phyloP scores from a whole-genome alignment of 345 rosid species.

The Populus davidiana region DNA sequence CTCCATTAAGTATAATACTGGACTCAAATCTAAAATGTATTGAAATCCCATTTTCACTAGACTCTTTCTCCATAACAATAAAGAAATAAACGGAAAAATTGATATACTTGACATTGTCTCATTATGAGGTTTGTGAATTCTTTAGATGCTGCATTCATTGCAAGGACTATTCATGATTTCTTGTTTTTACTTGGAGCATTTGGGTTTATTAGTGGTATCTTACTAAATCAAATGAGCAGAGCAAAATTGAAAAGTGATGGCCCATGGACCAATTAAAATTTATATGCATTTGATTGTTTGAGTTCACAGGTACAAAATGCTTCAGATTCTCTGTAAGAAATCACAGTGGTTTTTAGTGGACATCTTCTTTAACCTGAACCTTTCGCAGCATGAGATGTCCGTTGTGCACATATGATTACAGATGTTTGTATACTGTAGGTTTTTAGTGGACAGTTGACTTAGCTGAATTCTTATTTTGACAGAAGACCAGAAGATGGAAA shows the following conservation, averaged over 20 bases:
- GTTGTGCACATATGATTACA: neutral
- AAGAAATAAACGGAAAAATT: neutral
- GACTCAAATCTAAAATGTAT: neutral
- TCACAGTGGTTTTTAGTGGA: neutral
- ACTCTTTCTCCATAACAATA: neutral
- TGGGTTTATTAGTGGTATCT: neutral
- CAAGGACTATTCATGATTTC: neutral
- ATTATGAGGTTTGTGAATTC: neutral
- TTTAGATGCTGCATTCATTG: neutral
- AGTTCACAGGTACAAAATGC: neutral
- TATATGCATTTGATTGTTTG: neutral
- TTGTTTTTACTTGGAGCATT: neutral
- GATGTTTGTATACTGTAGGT: neutral
- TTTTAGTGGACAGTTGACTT: neutral
- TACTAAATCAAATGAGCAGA: neutral
- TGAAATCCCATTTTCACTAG: neutral
- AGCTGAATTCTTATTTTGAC: neutral
- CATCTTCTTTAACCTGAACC: neutral
- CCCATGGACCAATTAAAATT: neutral
- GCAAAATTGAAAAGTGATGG: neutral
- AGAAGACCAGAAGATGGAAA: constrained; percentile 25
- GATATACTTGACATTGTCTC: neutral
- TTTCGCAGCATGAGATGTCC: neutral
- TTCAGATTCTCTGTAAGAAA: neutral
- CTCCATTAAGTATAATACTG: neutral